A percentile compares a stretch with the other conserved stretches of the same genome.
These are phyloP conservation scores for Boletales sp. DNA, from an alignment of 768 basidiomycete species.

Conservation along the genomic window DNA sequence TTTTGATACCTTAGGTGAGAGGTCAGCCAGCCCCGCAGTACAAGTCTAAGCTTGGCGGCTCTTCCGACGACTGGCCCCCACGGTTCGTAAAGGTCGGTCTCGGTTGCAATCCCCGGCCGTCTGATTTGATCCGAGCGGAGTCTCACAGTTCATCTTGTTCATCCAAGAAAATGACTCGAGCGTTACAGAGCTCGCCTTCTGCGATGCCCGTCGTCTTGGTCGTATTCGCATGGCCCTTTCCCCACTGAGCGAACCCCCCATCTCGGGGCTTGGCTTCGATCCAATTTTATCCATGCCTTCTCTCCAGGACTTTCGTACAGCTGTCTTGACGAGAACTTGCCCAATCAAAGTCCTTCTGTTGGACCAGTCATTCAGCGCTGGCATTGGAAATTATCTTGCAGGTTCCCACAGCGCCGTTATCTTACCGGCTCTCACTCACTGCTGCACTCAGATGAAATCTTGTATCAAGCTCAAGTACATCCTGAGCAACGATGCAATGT, in stretches of 20 bases:
- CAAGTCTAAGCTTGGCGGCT: slow-evolving; percentile 39
- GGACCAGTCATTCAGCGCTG: slow-evolving; percentile 77
- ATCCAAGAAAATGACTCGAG: slow-evolving; percentile 37
- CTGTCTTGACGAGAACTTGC: slow-evolving; percentile 52
- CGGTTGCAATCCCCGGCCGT: too few species aligned
- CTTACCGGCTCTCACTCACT: neutral
- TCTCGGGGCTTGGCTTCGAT: slow-evolving; percentile 73
- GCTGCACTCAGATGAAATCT: slow-evolving; percentile 51
- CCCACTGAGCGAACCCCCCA: slow-evolving; percentile 63
- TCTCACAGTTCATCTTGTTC: slow-evolving; percentile 57
- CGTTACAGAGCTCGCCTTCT: slow-evolving; percentile 57
- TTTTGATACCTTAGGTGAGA: slow-evolving; percentile 34
- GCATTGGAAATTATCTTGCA: slow-evolving; percentile 82
- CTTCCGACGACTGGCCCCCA: slow-evolving; percentile 57
- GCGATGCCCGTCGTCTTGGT: slow-evolving; percentile 68
- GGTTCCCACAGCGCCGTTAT: slow-evolving; percentile 33
- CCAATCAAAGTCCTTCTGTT: slow-evolving; percentile 74
- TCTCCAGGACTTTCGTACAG: slow-evolving; percentile 45
- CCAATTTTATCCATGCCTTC: slow-evolving; percentile 68
- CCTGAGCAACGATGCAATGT: slow-evolving; percentile 64
- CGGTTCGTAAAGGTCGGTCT: slow-evolving; percentile 55
- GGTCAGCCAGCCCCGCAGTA: slow-evolving; percentile 49
- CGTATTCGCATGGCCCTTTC: slow-evolving; percentile 59
- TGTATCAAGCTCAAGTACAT: slow-evolving; percentile 72
- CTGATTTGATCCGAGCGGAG: too few species aligned